A percentile compares a stretch with the other conserved stretches of the same genome.
Conservation (phyloP, 805 yeast genomes). For the Pichia thaimueangensis region DNA sequence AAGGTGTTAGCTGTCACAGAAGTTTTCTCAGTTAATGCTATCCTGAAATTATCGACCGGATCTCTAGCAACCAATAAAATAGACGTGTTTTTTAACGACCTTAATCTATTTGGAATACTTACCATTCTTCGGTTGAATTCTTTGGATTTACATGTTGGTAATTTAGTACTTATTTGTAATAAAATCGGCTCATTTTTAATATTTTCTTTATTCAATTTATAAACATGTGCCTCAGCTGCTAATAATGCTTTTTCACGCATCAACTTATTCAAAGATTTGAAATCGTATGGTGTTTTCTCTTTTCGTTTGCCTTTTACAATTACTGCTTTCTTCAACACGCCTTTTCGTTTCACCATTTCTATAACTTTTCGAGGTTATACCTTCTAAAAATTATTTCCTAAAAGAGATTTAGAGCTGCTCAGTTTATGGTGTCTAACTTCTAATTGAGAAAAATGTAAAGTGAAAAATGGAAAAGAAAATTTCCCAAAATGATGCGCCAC, state of each 20-base stretch:
- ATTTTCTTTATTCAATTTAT: conserved; percentile 23
- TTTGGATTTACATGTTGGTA: conserved; percentile 38
- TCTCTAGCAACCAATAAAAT: conserved; percentile 67
- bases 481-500: too few relatives aligned
- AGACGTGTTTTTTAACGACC: conserved; percentile 41
- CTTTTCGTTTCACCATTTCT: conserved; percentile 5
- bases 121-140: conserved; percentile 49
- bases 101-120: conserved; percentile 49
- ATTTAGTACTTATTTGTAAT: conserved; percentile 43
- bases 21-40: conserved; percentile 40
- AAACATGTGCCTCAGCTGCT: conserved; percentile 28
- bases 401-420: too few relatives aligned
- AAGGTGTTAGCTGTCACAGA: conserved; percentile 57
- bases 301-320: neutral
- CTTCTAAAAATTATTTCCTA: too few relatives aligned
- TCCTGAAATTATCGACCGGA: conserved; percentile 54
- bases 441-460: too few relatives aligned
- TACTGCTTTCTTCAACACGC: conserved; percentile 4
- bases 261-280: conserved; percentile 13
- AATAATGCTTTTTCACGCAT: conserved; percentile 17
- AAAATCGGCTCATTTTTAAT: conserved; percentile 28
- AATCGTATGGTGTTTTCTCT: conserved; percentile 5
- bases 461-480: too few relatives aligned
- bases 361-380: too few relatives aligned
- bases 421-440: too few relatives aligned